These are phyloP conservation scores for Ajuga reptans DNA, from an alignment of 305 asterid species.

Conservation along the genomic window DNA sequence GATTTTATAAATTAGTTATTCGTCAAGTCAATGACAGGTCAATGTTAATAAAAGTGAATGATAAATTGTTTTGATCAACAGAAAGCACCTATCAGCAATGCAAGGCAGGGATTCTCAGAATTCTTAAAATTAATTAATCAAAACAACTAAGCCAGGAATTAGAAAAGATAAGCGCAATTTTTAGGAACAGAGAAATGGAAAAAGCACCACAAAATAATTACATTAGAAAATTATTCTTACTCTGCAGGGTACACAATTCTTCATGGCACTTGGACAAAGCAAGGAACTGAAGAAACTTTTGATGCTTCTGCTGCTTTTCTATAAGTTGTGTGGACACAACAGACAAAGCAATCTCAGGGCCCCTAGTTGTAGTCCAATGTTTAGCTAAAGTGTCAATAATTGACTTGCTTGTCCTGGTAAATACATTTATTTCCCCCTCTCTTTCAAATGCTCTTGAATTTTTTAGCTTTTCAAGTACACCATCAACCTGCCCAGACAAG, in stretches of 20 bases:
- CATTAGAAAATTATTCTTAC: conserved; percentile 41
- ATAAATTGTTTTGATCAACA: conserved; percentile 3
- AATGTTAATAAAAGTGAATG: conserved; percentile 7
- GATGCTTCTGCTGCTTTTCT: conserved; percentile 86
- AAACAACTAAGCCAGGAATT: background rate
- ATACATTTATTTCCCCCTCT: conserved; percentile 79
- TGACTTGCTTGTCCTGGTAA: conserved; percentile 79
- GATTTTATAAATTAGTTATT: background rate
- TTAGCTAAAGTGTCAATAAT: conserved; percentile 89
- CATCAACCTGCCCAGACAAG: conserved; percentile 73
- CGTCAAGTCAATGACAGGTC: conserved; percentile 9
- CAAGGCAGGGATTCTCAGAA: conserved; percentile 8
- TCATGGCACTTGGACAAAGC: conserved; percentile 94
- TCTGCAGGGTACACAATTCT: conserved; percentile 73
- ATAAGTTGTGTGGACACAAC: conserved; percentile 67
- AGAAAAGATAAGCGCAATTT: too few relatives aligned
- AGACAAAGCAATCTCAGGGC: conserved; percentile 75
- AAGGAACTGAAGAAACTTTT: conserved; percentile 80
- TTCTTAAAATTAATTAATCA: background rate
- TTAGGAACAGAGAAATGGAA: too few relatives aligned
- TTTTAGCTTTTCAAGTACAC: conserved; percentile 53
- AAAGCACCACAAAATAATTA: conserved; percentile 4
- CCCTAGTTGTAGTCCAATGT: conserved; percentile 95
- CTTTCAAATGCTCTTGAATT: conserved; percentile 79
- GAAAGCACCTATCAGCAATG: conserved; percentile 7